Percentiles rank a stretch among this genome's conserved stretches.
These are phyloP conservation scores for Yarrowia phangngaensis DNA, from an alignment of 805 yeast species.

Conservation along the genomic window DNA sequence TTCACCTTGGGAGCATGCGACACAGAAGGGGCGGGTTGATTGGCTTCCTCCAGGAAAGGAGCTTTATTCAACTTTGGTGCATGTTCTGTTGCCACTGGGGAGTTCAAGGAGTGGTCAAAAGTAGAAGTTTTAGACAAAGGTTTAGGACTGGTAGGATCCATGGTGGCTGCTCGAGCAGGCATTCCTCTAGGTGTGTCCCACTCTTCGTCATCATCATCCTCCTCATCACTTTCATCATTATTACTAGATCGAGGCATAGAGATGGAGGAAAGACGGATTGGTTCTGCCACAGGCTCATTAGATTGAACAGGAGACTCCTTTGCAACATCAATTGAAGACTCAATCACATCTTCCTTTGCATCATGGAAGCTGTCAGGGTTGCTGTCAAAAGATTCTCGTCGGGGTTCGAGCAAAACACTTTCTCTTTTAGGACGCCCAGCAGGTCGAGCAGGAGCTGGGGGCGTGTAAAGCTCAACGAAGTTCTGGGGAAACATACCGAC, in stretches of 20 bases:
- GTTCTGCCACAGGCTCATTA: constrained; percentile 30
- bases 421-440: constrained; percentile 21
- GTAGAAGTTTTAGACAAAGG: constrained; percentile 20
- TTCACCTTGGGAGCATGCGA: constrained; percentile 24
- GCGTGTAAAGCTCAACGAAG: constrained; percentile 53
- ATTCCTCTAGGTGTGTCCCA: constrained; percentile 18
- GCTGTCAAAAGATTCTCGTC: constrained; percentile 4
- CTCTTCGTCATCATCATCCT: constrained; percentile 28
- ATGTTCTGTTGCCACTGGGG: constrained; percentile 30
- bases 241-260: constrained; percentile 3
- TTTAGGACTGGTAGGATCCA: constrained; percentile 10
- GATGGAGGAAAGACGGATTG: constrained; percentile 4
- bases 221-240: constrained; percentile 28
- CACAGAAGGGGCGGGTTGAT: constrained; percentile 1
- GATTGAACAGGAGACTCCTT: constrained; percentile 30
- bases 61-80: constrained; percentile 31
- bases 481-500: constrained; percentile 85
- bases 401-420: constrained; percentile 3
- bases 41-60: constrained; percentile 30
- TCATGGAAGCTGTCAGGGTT: constrained; percentile 20
- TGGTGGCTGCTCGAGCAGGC: constrained; percentile 20
- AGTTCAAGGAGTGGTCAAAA: constrained; percentile 32
- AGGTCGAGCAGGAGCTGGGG: constrained; percentile 23
- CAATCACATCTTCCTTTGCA: constrained; percentile 9
- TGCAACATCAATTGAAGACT: constrained; percentile 12